These are phyloP conservation scores for Aureobasidium subglaciale DNA, from an alignment of 2,329 filamentous ascomycete genomes.

Conservation along the genomic window DNA sequence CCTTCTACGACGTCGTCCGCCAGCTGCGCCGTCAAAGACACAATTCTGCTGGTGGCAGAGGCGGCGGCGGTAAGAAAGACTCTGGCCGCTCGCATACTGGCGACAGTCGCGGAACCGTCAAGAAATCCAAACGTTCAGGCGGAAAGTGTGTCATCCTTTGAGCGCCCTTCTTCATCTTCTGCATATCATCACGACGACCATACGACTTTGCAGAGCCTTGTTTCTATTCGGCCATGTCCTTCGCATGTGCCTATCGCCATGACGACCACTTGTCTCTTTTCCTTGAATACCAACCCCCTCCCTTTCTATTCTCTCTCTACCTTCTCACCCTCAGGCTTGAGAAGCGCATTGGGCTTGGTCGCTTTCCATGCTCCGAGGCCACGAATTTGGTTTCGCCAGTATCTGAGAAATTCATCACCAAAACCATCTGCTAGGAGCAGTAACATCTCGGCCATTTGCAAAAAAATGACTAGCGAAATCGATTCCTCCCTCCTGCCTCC, in stretches of 20 bases:
- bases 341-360: not conserved
- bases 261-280: not conserved
- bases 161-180: not conserved
- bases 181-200: conserved; percentile 6
- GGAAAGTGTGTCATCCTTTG: conserved; percentile 17
- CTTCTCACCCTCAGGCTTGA: not conserved
- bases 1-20: conserved; percentile 94
- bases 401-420: not conserved
- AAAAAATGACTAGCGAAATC: no score
- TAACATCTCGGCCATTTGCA: no score
- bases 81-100: not conserved
- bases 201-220: conserved; percentile 10
- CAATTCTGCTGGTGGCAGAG: conserved; percentile 9
- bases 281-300: not conserved
- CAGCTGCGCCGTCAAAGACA: conserved; percentile 73
- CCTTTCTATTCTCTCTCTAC: not conserved
- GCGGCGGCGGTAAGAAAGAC: conserved; percentile 2
- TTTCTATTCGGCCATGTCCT: conserved; percentile 8
- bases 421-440: no score
- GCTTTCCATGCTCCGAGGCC: not conserved
- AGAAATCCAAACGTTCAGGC: conserved; percentile 5
- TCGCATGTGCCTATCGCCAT: not conserved
- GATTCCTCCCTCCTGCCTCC: not conserved
- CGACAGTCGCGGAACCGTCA: not conserved
- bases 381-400: not conserved